Base-by-base conservation (phyloP, 352 stramenopile species). In the Phytophthora pinifolia region DNA sequence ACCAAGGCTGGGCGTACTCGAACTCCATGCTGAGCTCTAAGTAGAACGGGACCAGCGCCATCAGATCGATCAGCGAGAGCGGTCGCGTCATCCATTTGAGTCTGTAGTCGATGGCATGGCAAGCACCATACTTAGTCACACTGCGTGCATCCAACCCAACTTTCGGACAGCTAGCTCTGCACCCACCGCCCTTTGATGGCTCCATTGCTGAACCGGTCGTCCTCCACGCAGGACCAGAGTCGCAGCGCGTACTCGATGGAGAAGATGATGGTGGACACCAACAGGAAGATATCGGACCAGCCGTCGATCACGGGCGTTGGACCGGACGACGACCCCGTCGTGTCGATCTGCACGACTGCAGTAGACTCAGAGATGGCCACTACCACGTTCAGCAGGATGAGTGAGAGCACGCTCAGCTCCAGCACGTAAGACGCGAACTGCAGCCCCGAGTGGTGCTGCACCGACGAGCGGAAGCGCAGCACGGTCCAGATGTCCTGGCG, bases 381-480 rank as follows among this genome's bases (percentile, higher is more conserved):
- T 20, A 85, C 46, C 35, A 87, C 76, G 34, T 87, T 87, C 35
- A 85, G 48, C 35, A 85, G 53, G 30, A 87, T 85, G 43, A 87
- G 71, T 38, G 53, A 66, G 33, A 87, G 58, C 10, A 87, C 48
- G 38, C 63, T 76, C 25, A 79, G 56, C 45, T 87, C 74, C 35
- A 87, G 53, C 34, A 77, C 29, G 42, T 83, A 83, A 15, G 76
- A 87, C 32, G 67, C 70, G 46, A 77, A 58, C 39, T 81, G 74
- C 44, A 85, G 62, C 1, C 68, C 67, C 4, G 67, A 73, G 37
- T 65, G 46, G 42, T 79, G 67, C 27, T 70, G 61, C 43, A 79
- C 53, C 9, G 69, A 81, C 42, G 72, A 74, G 30, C 72, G 73
- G 54, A 78, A 87, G 39, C 70, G 72, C 62, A 87, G 48, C n/a